These are phyloP conservation scores for Cryphonectria nitschkei DNA, from an alignment of 2,329 filamentous ascomycete genomes.

Conservation along the genomic window DNA sequence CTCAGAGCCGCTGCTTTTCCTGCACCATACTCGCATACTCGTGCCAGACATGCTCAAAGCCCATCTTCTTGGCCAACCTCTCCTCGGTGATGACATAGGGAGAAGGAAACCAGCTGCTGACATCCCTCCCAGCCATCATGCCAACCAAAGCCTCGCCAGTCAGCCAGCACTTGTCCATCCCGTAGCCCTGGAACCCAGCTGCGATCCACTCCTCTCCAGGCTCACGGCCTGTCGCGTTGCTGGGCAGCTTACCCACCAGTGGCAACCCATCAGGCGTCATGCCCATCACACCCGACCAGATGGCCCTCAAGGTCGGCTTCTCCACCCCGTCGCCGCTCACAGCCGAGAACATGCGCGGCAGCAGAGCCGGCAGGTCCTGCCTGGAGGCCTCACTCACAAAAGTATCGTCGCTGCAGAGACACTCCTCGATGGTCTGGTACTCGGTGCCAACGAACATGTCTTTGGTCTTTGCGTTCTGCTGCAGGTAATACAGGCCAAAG, in stretches of 20 bases:
- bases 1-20: not conserved
- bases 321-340: not conserved
- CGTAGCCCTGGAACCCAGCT: conserved; percentile 37
- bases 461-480: conserved; percentile 21
- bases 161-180: conserved; percentile 38
- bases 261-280: conserved; percentile 37
- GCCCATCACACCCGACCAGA: conserved; percentile 39
- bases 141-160: conserved; percentile 34
- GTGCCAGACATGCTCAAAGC: not conserved
- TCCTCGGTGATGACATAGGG: conserved; percentile 4
- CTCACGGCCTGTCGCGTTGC: conserved; percentile 25
- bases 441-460: conserved; percentile 22
- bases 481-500: conserved; percentile 23
- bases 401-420: conserved; percentile 19
- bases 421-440: conserved; percentile 14
- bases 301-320: conserved; percentile 11
- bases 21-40: not conserved
- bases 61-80: not conserved
- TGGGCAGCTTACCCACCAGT: conserved; percentile 33
- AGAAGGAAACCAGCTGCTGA: conserved; percentile 10
- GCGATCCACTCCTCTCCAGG: conserved; percentile 37
- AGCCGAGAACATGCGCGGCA: conserved; percentile 13
- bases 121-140: conserved; percentile 11
- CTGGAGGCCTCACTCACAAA: not conserved
- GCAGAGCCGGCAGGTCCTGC: conserved; percentile 1